phyloP scores from a whole-genome alignment of 768 basidiomycete genomes.

The Dictyophora rubrovolvata region DNA sequence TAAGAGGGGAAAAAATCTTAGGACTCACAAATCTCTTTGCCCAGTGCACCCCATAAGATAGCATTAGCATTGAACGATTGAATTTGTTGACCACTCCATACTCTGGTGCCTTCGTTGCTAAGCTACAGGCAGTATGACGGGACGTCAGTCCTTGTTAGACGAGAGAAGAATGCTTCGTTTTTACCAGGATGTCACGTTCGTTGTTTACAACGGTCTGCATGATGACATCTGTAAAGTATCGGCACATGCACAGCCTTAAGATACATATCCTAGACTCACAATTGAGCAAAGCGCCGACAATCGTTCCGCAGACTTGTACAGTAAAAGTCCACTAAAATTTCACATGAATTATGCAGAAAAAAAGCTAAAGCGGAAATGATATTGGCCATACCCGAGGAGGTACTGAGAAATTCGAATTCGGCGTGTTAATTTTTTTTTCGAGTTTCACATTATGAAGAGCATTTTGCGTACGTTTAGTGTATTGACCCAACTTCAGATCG shows the following conservation, averaged over 20 bases:
- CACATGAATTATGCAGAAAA: background rate
- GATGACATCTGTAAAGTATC: background rate
- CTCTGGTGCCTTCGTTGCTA: slow-evolving; percentile 1
- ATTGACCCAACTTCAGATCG: slow-evolving; percentile 5
- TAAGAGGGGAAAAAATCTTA: background rate
- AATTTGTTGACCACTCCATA: slow-evolving; percentile 7
- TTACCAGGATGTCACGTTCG: slow-evolving; percentile 3
- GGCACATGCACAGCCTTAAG: no score
- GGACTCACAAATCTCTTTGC: slow-evolving; percentile 3
- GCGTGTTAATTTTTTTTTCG: background rate
- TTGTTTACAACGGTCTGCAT: slow-evolving; percentile 7
- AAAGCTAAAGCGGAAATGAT: background rate
- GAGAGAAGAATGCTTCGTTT: background rate
- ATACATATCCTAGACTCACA: background rate
- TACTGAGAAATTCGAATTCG: background rate
- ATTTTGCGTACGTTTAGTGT: slow-evolving; percentile 1
- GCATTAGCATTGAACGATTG: slow-evolving; percentile 7
- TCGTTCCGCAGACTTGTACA: slow-evolving; percentile 4
- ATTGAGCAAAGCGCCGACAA: slow-evolving; percentile 6
- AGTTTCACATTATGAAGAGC: background rate
- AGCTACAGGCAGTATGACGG: background rate
- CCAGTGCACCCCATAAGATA: slow-evolving; percentile 4
- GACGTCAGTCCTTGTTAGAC: background rate
- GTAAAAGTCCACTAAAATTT: background rate
- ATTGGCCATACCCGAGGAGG: background rate